Base-by-base conservation (phyloP, 1,284 basidiomycete species). In the Caloboletus inedulis region DNA sequence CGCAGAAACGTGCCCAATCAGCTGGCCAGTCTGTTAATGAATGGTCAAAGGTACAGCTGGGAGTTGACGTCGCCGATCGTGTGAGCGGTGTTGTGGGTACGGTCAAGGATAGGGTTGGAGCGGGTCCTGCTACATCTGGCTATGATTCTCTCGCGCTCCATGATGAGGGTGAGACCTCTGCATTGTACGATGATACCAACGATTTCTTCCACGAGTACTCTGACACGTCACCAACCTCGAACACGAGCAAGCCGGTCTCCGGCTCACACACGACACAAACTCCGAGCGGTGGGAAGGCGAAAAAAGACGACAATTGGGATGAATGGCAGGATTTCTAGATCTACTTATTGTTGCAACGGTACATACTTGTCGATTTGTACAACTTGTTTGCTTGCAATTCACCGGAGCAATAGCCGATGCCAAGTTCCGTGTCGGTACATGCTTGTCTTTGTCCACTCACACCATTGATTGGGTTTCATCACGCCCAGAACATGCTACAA, bases 311-410 rank as follows among this genome's bases (percentile, higher is more conserved):
- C 52, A 79, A 80, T 40, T 88, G 86, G 83, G 85, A 80, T 51
- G 86, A 89, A 37, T 90, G 87, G 87, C 84, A 88, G 69, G 85
- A 87, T 63, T 89, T 89, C 63, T 89, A 77, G 74, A 55, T 25
- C 39, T 42, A 42, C 41, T 34, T 18, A 6, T 36, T n/a, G n/a
- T n/a, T n/a, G n/a, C n/a, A n/a, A n/a, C n/a, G n/a, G n/a, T n/a
- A n/a, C n/a, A n/a, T n/a, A 12, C 7, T 19, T 4, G 33, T 36
- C 13, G 13, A 29, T 21, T 3, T 25, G 13, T 51, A 33, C 13
- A 19, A 13, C 10, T 30, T 25, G 3, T 49, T 27, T 7, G 7
- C 25, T 27, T 27, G 4, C 7, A 59, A 39, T 58, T 48, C 21
- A 48, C 51, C 47, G 47, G 53, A 34, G 4, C 41, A 51, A 25